Evolutionary conservation across 257 asterid genomes (phyloP).

Genomic region (Cynanchum wilfordii): DNA sequence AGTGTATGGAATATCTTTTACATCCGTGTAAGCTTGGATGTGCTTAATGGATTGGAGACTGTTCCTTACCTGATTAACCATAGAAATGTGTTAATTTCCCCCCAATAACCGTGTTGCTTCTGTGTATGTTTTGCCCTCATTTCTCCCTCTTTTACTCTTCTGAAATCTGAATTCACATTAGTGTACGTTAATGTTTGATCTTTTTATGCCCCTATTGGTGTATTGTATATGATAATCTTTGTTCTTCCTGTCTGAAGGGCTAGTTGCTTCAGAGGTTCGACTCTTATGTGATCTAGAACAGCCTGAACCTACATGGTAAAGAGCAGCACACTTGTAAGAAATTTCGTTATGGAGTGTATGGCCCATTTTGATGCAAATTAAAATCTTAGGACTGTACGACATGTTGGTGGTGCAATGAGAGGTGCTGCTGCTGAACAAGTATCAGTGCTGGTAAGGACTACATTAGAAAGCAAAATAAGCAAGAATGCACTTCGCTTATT

Average conservation of each 20-base stretch:
- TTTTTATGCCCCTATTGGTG: conserved; percentile 15
- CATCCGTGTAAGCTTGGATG: background rate
- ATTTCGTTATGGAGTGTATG: conserved; percentile 2
- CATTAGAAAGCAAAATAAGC: conserved; percentile 84
- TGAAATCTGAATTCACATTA: background rate
- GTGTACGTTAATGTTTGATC: background rate
- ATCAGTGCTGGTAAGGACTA: conserved; percentile 75
- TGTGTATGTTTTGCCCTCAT: background rate
- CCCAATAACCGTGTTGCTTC: no score
- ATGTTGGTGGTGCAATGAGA: conserved; percentile 91
- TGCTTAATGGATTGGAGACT: background rate
- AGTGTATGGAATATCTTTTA: background rate
- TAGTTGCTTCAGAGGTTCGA: conserved; percentile 77
- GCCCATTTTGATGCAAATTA: conserved; percentile 5
- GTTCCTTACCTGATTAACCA: background rate
- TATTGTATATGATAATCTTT: background rate
- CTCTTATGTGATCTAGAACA: conserved; percentile 91
- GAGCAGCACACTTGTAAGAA: background rate
- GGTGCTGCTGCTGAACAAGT: conserved; percentile 94
- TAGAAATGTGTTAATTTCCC: background rate
- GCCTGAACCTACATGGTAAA: conserved; percentile 93
- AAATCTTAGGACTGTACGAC: conserved; percentile 72
- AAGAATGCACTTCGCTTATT: conserved; percentile 77
- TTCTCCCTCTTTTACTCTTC: background rate
- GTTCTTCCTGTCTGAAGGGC: conserved; percentile 40